Conservation (phyloP, 495 filamentous ascomycete genomes). For the Penicillium pancosmium region DNA sequence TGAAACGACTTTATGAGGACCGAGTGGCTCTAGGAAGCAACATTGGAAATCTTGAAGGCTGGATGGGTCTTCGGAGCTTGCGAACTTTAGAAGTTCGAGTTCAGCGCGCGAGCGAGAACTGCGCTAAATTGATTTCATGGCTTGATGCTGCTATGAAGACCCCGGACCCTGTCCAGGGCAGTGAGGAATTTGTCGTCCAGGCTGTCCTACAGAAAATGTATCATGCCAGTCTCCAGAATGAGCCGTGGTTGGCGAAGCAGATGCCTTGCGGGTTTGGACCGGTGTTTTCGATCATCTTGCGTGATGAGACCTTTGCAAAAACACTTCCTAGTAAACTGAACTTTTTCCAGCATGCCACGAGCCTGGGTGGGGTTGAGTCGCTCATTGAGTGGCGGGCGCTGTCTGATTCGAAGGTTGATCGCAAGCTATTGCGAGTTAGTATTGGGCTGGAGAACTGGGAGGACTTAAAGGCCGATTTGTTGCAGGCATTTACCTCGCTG, state of each 20-base stretch:
- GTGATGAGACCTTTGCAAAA: slow-evolving; percentile 57
- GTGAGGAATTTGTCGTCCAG: slow-evolving; percentile 42
- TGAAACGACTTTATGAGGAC: slow-evolving; percentile 58
- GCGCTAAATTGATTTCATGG: slow-evolving; percentile 67
- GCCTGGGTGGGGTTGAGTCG: slow-evolving; percentile 86
- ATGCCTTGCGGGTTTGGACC: slow-evolving; percentile 88
- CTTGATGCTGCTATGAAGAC: slow-evolving; percentile 50
- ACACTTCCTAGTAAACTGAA: slow-evolving; percentile 70
- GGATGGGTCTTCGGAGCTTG: slow-evolving; percentile 80
- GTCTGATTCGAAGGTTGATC: slow-evolving; percentile 71
- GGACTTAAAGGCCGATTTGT: slow-evolving; percentile 73
- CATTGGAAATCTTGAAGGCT: slow-evolving; percentile 82
- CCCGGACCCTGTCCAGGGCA: slow-evolving; percentile 25
- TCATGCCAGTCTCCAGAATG: slow-evolving; percentile 75
- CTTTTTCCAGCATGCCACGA: slow-evolving; percentile 89
- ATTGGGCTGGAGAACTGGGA: slow-evolving; percentile 80
- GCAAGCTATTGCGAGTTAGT: slow-evolving; percentile 71
- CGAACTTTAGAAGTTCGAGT: slow-evolving; percentile 81
- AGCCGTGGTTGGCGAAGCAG: slow-evolving; percentile 73
- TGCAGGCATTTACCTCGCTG: slow-evolving; percentile 56
- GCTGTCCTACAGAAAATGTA: slow-evolving; percentile 58
- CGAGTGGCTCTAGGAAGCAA: slow-evolving; percentile 70
- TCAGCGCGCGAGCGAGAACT: slow-evolving; percentile 64
- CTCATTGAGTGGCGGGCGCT: slow-evolving; percentile 71
- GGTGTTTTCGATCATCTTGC: slow-evolving; percentile 73